Base-by-base conservation (phyloP, 2,329 filamentous ascomycete genomes). In the Talaromyces marneffei region DNA sequence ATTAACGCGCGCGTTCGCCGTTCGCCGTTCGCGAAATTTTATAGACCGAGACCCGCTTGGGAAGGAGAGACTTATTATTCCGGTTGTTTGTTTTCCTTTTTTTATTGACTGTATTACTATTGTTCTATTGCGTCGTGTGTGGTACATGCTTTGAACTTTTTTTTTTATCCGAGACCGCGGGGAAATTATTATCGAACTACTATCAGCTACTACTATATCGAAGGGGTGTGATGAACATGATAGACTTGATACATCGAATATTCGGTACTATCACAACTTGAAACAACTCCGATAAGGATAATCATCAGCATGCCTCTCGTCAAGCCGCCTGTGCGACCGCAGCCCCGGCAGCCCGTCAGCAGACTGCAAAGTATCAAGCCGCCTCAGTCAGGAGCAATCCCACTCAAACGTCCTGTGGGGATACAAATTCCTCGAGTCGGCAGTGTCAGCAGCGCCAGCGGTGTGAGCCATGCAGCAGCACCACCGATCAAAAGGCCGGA, bases 281-380 rank as follows among this genome's bases (percentile, higher is more conserved):
- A 52, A 23, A 52, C 1, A 27, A n/a, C 14, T 14, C 14, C 14
- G 35, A 27, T 27, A 37, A 39, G 29, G n/a, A 40, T 18, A 18
- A n/a, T 8, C 9, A 14, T 29, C 33, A 37, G 29, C 42, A 75
- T 74, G 72, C 72, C 73, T 56, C 66, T 69, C 9, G 66, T 72
- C 12, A 73, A 68, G 60, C 69, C 73, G 35, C 70, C 67, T 39
- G 69, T 72, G 59, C 74, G 75, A 33, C 50, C 71, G 62, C 60
- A 50, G 29, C 48, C 68, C 59, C 62, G 64, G 66, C 48, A 67
- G 35, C 70, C 73, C 33, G 68, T 76, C 60, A 71, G 72, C 62
- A 75, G 76, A 52, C 66, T 78, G 37, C 75, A 76, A 50, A 77
- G 74, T 67, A 65, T 76, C 6, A 77, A 75, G 53, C 65, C 73